These are phyloP conservation scores for Mycothermus thermophilus DNA, from an alignment of 495 filamentous ascomycete genomes.

Conservation along the genomic window DNA sequence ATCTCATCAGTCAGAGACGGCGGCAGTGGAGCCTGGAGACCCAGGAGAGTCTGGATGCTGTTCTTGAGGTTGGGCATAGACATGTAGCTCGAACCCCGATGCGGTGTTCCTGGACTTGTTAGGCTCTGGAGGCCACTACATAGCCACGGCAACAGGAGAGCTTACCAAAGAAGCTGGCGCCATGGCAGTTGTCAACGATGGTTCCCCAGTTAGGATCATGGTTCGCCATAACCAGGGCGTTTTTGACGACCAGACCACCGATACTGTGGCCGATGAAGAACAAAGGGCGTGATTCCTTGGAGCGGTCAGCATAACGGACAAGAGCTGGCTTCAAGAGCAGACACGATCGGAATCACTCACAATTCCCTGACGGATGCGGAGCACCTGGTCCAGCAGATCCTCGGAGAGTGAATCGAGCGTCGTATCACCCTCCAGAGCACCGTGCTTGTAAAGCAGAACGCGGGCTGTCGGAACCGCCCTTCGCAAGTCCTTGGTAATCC, in stretches of 20 bases:
- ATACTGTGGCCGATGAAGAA: slow-evolving; percentile 56
- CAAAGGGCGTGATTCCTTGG: slow-evolving; percentile 32
- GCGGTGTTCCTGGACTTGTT: slow-evolving; percentile 33
- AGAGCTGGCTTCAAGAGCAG: not conserved
- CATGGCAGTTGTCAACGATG: slow-evolving; percentile 44
- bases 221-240: slow-evolving; percentile 38
- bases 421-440: slow-evolving; percentile 32
- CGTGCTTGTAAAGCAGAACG: slow-evolving; percentile 43
- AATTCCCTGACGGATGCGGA: slow-evolving; percentile 22
- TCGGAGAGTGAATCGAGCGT: slow-evolving; percentile 36
- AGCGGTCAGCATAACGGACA: not conserved
- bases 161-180: slow-evolving; percentile 47
- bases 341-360: slow-evolving; percentile 8
- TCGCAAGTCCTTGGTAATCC: slow-evolving; percentile 31
- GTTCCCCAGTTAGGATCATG: slow-evolving; percentile 22
- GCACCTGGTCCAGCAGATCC: slow-evolving; percentile 35
- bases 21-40: slow-evolving; percentile 41
- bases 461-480: slow-evolving; percentile 29
- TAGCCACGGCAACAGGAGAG: not conserved
- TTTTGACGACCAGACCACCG: slow-evolving; percentile 47
- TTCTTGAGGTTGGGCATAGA: slow-evolving; percentile 41
- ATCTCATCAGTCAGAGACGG: slow-evolving; percentile 35
- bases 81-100: slow-evolving; percentile 52
- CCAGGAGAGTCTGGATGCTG: slow-evolving; percentile 41
- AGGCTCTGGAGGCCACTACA: not conserved